phyloP scores from a whole-genome alignment of 139 green algal species.

The Axilococcus clingmanii region DNA sequence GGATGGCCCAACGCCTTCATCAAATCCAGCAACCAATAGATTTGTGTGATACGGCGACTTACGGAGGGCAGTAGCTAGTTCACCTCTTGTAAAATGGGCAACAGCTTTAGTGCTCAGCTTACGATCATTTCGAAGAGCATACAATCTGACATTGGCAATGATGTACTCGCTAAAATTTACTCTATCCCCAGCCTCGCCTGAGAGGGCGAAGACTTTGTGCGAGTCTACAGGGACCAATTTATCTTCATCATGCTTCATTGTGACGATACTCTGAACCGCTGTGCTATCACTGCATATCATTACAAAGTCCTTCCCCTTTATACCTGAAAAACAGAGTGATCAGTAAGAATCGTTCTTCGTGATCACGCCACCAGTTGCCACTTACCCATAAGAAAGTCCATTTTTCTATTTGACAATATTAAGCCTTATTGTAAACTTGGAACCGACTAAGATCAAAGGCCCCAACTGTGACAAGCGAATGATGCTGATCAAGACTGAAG shows the following conservation, averaged over 20 bases:
- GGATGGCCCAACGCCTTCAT: constrained; percentile 65
- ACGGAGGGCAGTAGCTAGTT: constrained; percentile 88
- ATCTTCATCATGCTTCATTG: constrained; percentile 94
- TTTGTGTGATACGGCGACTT: constrained; percentile 91
- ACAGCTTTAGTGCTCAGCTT: constrained; percentile 78
- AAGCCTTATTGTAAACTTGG: neutral
- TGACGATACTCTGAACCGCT: constrained; percentile 84
- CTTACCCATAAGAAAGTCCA: no score
- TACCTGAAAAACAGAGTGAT: constrained; percentile 20
- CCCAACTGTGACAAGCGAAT: no score
- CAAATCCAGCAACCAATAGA: constrained; percentile 88
- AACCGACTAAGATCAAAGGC: no score
- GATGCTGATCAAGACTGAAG: no score
- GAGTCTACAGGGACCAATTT: constrained; percentile 60
- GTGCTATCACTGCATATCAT: constrained; percentile 86
- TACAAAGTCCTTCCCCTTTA: constrained; percentile 85
- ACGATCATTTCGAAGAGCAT: constrained; percentile 73
- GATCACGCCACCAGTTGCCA: no score
- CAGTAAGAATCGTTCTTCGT: no score
- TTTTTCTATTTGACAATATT: neutral
- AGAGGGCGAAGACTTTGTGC: constrained; percentile 82
- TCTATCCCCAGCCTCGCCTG: constrained; percentile 83
- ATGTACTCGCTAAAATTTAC: constrained; percentile 84
- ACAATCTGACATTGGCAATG: constrained; percentile 87
- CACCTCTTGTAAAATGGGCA: constrained; percentile 80